A percentile compares a stretch with the other conserved stretches of the same genome.
These are phyloP conservation scores for Bremia lactucae DNA, from an alignment of 352 stramenopile species.

Conservation along the genomic window DNA sequence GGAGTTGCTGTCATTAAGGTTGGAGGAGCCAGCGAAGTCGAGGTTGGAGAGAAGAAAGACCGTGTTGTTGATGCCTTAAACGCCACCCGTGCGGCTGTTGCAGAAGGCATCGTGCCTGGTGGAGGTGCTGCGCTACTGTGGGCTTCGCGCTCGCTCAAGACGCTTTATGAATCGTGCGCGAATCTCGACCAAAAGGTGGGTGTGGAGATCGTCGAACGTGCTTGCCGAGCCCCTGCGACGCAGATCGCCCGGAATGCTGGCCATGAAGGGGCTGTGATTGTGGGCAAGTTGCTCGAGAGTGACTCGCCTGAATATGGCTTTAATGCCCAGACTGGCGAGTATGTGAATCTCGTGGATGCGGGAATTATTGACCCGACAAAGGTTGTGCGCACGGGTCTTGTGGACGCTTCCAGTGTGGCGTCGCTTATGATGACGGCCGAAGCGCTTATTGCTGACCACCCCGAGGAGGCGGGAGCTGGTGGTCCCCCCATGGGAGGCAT, in stretches of 20 bases:
- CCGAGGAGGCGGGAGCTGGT: slow-evolving; percentile 63
- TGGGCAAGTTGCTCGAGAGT: slow-evolving; percentile 97
- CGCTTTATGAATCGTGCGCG: slow-evolving; percentile 75
- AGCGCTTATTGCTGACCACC: slow-evolving; percentile 95
- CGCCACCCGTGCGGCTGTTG: slow-evolving; percentile 96
- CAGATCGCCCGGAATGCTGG: slow-evolving; percentile 98
- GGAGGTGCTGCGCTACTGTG: slow-evolving; percentile 97
- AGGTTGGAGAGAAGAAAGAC: slow-evolving; percentile 99
- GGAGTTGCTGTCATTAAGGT: slow-evolving; percentile 99
- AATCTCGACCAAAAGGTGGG: slow-evolving; percentile 98
- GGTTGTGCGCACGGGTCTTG: slow-evolving; percentile 96
- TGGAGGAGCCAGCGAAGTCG: slow-evolving; percentile 95
- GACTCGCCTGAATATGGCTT: slow-evolving; percentile 90
- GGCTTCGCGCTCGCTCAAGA: slow-evolving; percentile 88
- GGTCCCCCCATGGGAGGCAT: slow-evolving; percentile 72
- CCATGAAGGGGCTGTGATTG: slow-evolving; percentile 96
- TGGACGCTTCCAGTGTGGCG: slow-evolving; percentile 97
- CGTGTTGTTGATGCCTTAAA: slow-evolving; percentile 99
- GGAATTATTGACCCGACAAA: slow-evolving; percentile 98
- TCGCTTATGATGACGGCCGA: slow-evolving; percentile 99
- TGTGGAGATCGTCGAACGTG: slow-evolving; percentile 94
- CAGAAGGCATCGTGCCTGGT: slow-evolving; percentile 98
- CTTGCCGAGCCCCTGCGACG: slow-evolving; percentile 89
- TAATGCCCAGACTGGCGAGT: slow-evolving; percentile 96
- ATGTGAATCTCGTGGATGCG: slow-evolving; percentile 96